A percentile compares a stretch with the other conserved stretches of the same genome.
Conservation (phyloP, 345 rosid genomes). For the Litchi chinensis region DNA sequence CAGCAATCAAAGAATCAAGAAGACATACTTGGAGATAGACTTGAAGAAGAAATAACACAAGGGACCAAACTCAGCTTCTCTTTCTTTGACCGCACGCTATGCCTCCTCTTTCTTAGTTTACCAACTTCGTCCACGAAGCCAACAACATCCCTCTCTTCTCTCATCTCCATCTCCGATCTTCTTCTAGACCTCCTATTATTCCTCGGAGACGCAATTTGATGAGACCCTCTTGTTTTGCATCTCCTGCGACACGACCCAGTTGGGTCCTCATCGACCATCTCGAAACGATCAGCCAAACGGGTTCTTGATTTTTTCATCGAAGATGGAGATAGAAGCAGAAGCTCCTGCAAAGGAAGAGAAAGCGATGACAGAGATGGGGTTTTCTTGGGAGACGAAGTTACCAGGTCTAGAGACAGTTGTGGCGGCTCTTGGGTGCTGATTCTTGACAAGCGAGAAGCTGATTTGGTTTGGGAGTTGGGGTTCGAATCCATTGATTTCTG, state of each 20-base stretch:
- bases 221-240: constrained; percentile 54
- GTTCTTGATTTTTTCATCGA: constrained; percentile 59
- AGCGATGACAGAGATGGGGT: constrained; percentile 45
- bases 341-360: constrained; percentile 56
- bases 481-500: constrained; percentile 47
- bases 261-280: constrained; percentile 64
- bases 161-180: constrained; percentile 60
- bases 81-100: constrained; percentile 60
- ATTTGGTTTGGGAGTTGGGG: constrained; percentile 46
- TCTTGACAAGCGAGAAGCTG: constrained; percentile 70
- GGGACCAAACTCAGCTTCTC: constrained; percentile 63
- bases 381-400: constrained; percentile 47
- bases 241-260: constrained; percentile 52
- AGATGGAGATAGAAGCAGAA: constrained; percentile 74
- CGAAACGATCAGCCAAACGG: constrained; percentile 65
- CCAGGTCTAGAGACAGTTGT: constrained; percentile 51
- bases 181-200: constrained; percentile 58
- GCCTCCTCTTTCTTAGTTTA: constrained; percentile 57
- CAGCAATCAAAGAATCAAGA: not conserved
- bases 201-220: constrained; percentile 59
- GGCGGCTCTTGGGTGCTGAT: constrained; percentile 29
- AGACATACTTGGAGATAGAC: constrained; percentile 49
- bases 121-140: constrained; percentile 48
- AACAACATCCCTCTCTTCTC: constrained; percentile 63
- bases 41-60: constrained; percentile 44